Base-by-base conservation (phyloP, 169 alveolate genomes). In the Blepharisma undulans region DNA sequence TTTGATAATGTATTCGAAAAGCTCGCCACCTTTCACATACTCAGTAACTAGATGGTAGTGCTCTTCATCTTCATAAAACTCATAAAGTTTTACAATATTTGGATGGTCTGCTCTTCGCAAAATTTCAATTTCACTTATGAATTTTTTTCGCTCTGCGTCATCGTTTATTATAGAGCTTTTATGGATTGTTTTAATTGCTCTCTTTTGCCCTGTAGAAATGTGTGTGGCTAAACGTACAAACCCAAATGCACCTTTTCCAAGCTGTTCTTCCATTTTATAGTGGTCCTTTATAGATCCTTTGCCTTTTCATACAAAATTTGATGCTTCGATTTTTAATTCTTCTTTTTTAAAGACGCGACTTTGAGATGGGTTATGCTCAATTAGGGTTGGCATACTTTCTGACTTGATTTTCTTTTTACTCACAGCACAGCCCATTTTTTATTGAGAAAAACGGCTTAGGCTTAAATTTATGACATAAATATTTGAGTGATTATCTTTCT, bases 21-120 rank as follows among this genome's bases (percentile, higher is more conserved):
- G 93, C 91, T 96, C 98, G 14, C 98, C 97, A 33, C 98, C 98
- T 34, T 94, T 86, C 21, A 92, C 91, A 32, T 88, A 92, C 88
- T 93, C 96, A 22, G 92, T 90, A 22, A 93, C 89, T 80, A 93
- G 80, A 85, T 93, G 92, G 32, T 87, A 93, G 32, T 90, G 76
- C 77, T 90, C 84, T 22, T 93, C 60, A 93, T 93, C 96, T 74
- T 90, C 84, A 61, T 78, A 93, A 27, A 93, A 86, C 74, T 93
- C 96, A 76, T 91, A 84, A 21, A 93, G 76, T 90, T 87, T 93
- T 76, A 92, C 92, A 32, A 93, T 92, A 87, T 93, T 91, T 60
- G 96, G 96, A 72, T 93, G 89, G 77, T 84, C 89, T 1, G 77
- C 8, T 60, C n/a, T 48, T 84, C 29, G 2, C 30, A 84, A 76